Evolutionary conservation across 768 basidiomycete genomes (phyloP).

Genomic region (Tricholoma sp.): DNA sequence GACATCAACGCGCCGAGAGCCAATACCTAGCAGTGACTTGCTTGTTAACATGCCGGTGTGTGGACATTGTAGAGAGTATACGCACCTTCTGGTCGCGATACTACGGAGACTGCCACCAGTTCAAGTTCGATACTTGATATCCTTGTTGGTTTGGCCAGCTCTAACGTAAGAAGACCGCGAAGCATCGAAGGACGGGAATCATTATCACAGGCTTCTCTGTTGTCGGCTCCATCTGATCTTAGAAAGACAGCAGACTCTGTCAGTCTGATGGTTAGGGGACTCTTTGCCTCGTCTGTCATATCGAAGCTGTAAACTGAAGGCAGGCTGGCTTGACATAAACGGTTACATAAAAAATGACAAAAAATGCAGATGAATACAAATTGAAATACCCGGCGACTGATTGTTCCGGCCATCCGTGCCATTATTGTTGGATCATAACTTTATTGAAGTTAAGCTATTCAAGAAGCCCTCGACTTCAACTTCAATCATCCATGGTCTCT

Average conservation of each 20-base stretch:
- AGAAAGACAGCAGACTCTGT: slow-evolving; percentile 76
- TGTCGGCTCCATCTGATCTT: slow-evolving; percentile 38
- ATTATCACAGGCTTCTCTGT: slow-evolving; percentile 24
- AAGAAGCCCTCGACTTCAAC: background rate
- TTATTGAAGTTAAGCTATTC: background rate
- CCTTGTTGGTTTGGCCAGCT: slow-evolving; percentile 69
- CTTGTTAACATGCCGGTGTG: background rate
- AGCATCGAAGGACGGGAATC: slow-evolving; percentile 46
- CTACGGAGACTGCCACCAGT: slow-evolving; percentile 65
- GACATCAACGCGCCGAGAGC: slow-evolving; percentile 69
- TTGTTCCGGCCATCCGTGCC: no score
- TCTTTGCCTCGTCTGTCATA: slow-evolving; percentile 23
- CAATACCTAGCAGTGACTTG: slow-evolving; percentile 40
- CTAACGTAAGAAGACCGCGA: slow-evolving; percentile 56
- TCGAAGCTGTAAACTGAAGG: background rate
- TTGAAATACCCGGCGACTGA: no score
- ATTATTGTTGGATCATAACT: no score
- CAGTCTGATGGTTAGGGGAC: slow-evolving; percentile 51
- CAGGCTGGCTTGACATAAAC: no score
- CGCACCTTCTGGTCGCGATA: slow-evolving; percentile 85
- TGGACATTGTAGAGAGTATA: background rate
- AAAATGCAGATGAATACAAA: no score
- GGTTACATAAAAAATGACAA: no score
- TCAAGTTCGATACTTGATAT: slow-evolving; percentile 83
- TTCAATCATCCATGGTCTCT: background rate